phyloP scores from a whole-genome alignment of 306 rosid genomes.

The Luffa aegyptiaca region DNA sequence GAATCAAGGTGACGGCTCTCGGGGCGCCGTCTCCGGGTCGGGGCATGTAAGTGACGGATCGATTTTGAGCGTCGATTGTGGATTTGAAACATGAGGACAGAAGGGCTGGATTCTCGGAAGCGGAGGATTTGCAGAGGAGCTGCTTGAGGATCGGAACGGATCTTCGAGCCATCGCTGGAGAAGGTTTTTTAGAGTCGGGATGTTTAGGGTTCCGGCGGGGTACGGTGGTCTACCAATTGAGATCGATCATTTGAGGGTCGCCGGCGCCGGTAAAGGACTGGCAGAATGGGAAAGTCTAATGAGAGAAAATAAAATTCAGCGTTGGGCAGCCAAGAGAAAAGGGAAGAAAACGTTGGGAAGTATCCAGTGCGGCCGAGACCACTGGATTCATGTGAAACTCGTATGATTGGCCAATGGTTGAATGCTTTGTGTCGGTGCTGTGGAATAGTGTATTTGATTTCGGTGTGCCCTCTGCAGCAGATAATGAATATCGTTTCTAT shows the following conservation, averaged over 20 bases:
- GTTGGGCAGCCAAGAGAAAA: neutral
- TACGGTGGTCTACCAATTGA: neutral
- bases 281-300: neutral
- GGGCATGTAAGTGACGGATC: conserved; percentile 79
- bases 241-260: conserved; percentile 4
- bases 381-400: neutral
- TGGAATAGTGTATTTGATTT: neutral
- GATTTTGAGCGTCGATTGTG: conserved; percentile 21
- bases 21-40: conserved; percentile 78
- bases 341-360: neutral
- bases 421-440: neutral
- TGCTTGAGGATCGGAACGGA: conserved; percentile 25
- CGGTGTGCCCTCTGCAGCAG: neutral
- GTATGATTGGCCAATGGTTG: neutral
- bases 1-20: conserved; percentile 61
- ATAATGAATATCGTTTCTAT: neutral
- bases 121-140: conserved; percentile 11
- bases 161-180: conserved; percentile 40
- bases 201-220: neutral
- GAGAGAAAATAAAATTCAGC: neutral
- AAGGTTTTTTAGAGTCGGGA: neutral
- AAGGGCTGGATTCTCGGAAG: neutral
- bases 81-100: conserved; percentile 1
- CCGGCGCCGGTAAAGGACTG: neutral
- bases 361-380: neutral